Percentiles rank a stretch among this genome's conserved stretches.
Conservation (phyloP, 2,329 filamentous ascomycete species). For the Bipolaris bicolor region DNA sequence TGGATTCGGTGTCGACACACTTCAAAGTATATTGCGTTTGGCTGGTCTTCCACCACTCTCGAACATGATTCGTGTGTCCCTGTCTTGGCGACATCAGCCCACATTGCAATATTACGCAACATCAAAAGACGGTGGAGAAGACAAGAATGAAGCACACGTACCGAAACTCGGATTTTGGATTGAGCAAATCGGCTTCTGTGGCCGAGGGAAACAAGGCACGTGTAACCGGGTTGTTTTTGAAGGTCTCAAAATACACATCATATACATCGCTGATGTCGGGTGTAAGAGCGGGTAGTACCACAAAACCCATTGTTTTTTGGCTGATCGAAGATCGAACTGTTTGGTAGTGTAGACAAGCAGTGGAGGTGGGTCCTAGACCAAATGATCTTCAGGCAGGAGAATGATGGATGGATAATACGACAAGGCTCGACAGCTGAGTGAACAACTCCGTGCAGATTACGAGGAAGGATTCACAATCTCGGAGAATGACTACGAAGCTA, state of each 20-base stretch:
- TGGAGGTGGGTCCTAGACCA: neutral
- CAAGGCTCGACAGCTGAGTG: neutral
- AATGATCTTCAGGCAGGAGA: neutral
- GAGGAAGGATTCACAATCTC: neutral
- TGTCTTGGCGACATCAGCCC: slow-evolving; percentile 38
- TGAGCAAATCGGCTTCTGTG: slow-evolving; percentile 25
- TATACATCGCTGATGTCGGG: slow-evolving; percentile 56
- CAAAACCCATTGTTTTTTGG: slow-evolving; percentile 36
- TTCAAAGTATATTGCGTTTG: slow-evolving; percentile 57
- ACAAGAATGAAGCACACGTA: slow-evolving; percentile 11
- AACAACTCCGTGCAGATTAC: neutral
- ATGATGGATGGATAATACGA: neutral
- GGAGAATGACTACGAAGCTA: neutral
- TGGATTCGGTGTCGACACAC: slow-evolving; percentile 54
- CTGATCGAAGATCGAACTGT: neutral
- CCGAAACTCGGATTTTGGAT: slow-evolving; percentile 33
- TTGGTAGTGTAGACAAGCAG: neutral
- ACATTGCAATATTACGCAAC: neutral
- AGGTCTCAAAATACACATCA: slow-evolving; percentile 57
- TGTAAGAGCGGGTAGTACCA: slow-evolving; percentile 55
- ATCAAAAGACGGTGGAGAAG: neutral
- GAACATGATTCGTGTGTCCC: slow-evolving; percentile 52
- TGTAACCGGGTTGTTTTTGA: slow-evolving; percentile 53
- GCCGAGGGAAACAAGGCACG: slow-evolving; percentile 52
- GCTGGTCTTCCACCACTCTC: slow-evolving; percentile 49